These are phyloP conservation scores for Phytopythium montanum DNA, from an alignment of 352 stramenopile species.

Conservation along the genomic window DNA sequence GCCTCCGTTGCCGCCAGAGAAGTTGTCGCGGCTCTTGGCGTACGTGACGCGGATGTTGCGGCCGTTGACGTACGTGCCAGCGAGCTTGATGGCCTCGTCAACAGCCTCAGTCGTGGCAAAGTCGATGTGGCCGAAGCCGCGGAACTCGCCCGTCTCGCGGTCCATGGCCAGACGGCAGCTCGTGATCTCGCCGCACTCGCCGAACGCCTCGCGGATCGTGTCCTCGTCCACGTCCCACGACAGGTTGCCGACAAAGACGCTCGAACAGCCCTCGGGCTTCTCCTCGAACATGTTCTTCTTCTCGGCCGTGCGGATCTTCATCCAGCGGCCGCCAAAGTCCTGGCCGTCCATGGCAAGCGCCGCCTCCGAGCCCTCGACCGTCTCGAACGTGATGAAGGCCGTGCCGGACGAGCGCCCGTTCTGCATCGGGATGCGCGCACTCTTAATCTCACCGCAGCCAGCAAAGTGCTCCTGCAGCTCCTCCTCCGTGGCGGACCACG, in stretches of 20 bases:
- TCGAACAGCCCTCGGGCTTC: constrained; percentile 94
- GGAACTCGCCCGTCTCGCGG: constrained; percentile 97
- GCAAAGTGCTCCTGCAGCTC: constrained; percentile 94
- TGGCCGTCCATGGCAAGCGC: constrained; percentile 91
- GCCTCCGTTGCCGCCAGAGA: constrained; percentile 39
- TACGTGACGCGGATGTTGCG: constrained; percentile 95
- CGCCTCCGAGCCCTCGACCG: constrained; percentile 59
- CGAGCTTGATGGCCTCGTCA: constrained; percentile 90
- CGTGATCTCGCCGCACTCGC: constrained; percentile 93
- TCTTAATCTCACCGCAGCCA: constrained; percentile 87
- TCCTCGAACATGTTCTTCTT: constrained; percentile 85
- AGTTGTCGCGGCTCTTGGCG: constrained; percentile 73
- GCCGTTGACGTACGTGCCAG: constrained; percentile 90
- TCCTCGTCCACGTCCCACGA: constrained; percentile 97
- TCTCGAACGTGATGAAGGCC: constrained; percentile 94
- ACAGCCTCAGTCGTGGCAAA: constrained; percentile 95
- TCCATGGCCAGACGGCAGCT: constrained; percentile 94
- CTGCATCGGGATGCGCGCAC: constrained; percentile 82
- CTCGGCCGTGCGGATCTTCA: constrained; percentile 92
- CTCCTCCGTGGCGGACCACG: constrained; percentile 93
- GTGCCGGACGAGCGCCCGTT: constrained; percentile 92
- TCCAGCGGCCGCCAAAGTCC: constrained; percentile 93
- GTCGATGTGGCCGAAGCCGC: constrained; percentile 97
- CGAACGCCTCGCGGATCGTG: constrained; percentile 90
- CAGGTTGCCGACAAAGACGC: constrained; percentile 98